Evolutionary conservation across 2,329 filamentous ascomycete species (phyloP), one percentile per base, ranked within the genome.

Genomic region (Cladosporium sp.): DNA sequence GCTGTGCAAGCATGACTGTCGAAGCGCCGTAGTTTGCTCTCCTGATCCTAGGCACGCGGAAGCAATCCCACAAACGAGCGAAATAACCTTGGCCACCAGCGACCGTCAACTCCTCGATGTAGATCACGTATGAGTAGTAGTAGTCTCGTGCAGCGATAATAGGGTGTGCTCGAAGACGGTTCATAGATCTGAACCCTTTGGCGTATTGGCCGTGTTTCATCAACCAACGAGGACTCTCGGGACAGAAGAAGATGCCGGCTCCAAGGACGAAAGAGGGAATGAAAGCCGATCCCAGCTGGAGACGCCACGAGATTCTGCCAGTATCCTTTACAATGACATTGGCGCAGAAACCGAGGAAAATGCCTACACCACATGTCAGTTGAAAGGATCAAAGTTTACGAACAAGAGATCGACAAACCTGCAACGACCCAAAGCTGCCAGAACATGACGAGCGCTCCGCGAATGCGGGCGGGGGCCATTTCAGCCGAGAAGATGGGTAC

Each of bases 381-480:
- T 11, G 32, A n/a, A n/a, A n/a, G n/a, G n/a, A n/a, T n/a, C n/a
- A n/a, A n/a, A n/a, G n/a, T n/a, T n/a, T n/a, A n/a, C n/a, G n/a
- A n/a, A n/a, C n/a, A n/a, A n/a, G n/a, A n/a, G n/a, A n/a, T n/a
- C n/a, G n/a, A 18, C 15, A 30, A n/a, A 17, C 32, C 15, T 36
- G 47, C 57, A 3, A 64, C 64, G 42, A 63, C 60, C 80, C 82
- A 86, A 67, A 86, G 75, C 69, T 91, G 85, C 87, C 88, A 92
- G 55, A 83, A 84, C 87, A 92, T 92, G 56, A 91, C 86, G 15
- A 93, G 74, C 7, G 85, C 71, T 6, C 83, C 83, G 8, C 74
- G 66, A 48, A 86, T 79, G 3, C 72, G 71, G 2, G 73, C 64
- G 3, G 68, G 68, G 58, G 83, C 77, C 47, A 66, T 68, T 55